Evolutionary conservation across 2,329 filamentous ascomycete species (phyloP).

Genomic region (Phaeosphaeria sp.): DNA sequence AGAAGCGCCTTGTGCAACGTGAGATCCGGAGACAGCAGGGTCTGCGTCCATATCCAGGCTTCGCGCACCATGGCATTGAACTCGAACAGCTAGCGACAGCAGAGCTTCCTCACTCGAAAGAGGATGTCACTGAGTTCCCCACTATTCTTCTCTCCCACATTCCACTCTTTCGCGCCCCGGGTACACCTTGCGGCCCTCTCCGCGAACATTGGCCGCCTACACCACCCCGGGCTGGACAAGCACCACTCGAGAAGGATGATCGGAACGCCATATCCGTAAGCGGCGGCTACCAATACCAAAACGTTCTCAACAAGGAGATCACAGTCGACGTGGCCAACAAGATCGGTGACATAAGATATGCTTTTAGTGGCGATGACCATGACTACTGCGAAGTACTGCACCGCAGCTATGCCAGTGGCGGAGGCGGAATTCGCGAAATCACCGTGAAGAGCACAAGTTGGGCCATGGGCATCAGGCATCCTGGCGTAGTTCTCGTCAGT

Average conservation of each 20-base stretch:
- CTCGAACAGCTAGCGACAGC: conserved; percentile 50
- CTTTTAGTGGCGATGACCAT: conserved; percentile 96
- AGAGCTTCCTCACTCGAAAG: conserved; percentile 43
- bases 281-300: conserved; percentile 94
- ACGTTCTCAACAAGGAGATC: conserved; percentile 80
- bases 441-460: conserved; percentile 95
- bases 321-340: conserved; percentile 77
- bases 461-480: conserved; percentile 92
- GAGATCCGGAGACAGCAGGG: conserved; percentile 72
- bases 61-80: conserved; percentile 67
- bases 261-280: conserved; percentile 79
- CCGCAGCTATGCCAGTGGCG: conserved; percentile 65
- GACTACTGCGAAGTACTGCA: conserved; percentile 95
- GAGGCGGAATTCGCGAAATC: conserved; percentile 72
- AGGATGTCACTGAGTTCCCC: conserved; percentile 70
- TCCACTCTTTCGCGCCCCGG: conserved; percentile 80
- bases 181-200: conserved; percentile 84
- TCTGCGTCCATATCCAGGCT: conserved; percentile 61
- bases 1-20: conserved; percentile 71
- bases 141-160: conserved; percentile 91
- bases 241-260: conserved; percentile 65
- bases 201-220: conserved; percentile 83
- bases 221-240: conserved; percentile 65
- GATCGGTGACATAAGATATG: conserved; percentile 80
- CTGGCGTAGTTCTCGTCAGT: conserved; percentile 86